A percentile compares a stretch with the other conserved stretches of the same genome.
phyloP scores from a whole-genome alignment of 495 filamentous ascomycete species.

The Sporormia fimetaria region DNA sequence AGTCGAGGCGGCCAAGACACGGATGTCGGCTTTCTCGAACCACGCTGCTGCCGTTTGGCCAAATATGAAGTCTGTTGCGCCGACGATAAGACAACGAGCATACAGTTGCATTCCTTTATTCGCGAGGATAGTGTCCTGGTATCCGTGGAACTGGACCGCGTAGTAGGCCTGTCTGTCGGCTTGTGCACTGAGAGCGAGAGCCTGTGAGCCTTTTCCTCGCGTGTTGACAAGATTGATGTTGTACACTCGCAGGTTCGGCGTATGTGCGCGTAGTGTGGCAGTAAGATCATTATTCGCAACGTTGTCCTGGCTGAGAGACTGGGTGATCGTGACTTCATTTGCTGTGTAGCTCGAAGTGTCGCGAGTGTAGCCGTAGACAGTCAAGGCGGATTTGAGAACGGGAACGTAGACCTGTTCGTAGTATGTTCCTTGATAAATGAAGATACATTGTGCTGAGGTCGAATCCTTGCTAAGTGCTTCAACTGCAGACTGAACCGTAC shows the following conservation, averaged over 20 bases:
- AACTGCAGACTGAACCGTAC: constrained; percentile 46
- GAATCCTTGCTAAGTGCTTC: constrained; percentile 28
- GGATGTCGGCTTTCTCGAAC: constrained; percentile 49
- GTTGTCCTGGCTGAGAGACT: constrained; percentile 34
- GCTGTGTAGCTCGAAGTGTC: constrained; percentile 43
- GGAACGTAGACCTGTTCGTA: constrained; percentile 30
- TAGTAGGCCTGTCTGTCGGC: constrained; percentile 47
- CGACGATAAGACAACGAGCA: constrained; percentile 43
- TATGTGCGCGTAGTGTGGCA: constrained; percentile 44
- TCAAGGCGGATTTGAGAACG: constrained; percentile 31
- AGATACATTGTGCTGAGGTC: constrained; percentile 46
- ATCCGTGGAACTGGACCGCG: constrained; percentile 45
- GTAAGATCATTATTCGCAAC: constrained; percentile 35
- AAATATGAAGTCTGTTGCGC: constrained; percentile 58
- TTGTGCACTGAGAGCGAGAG: constrained; percentile 47
- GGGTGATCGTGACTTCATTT: constrained; percentile 50
- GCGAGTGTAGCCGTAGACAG: constrained; percentile 52
- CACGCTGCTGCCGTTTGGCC: constrained; percentile 49
- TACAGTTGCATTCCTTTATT: constrained; percentile 50
- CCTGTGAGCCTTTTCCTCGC: constrained; percentile 43
- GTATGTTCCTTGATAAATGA: constrained; percentile 44
- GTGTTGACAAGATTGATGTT: constrained; percentile 53
- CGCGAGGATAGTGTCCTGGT: constrained; percentile 52
- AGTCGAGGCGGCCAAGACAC: constrained; percentile 42
- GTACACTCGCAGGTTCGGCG: constrained; percentile 44